Conservation (phyloP, 352 stramenopile species). For the Blastocystis sp. region DNA sequence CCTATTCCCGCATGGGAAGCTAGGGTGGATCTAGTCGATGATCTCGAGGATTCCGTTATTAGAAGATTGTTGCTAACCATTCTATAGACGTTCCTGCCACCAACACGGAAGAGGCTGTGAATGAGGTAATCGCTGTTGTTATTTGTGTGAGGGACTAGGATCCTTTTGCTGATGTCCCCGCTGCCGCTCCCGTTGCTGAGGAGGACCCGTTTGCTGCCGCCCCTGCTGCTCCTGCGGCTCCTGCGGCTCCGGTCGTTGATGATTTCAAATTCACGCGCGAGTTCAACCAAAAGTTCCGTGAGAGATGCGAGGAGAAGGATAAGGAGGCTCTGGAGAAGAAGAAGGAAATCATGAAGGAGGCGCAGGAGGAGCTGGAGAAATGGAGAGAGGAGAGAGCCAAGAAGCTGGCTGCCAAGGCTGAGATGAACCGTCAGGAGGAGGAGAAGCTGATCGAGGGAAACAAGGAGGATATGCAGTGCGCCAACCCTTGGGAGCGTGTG, state of each 20-base stretch:
- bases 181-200: not conserved
- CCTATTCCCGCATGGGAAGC: not conserved
- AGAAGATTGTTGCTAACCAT: not conserved
- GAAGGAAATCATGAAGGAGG: slow-evolving; percentile 53
- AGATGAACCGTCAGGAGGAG: slow-evolving; percentile 58
- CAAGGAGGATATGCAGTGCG: slow-evolving; percentile 44
- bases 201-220: slow-evolving; percentile 44
- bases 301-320: slow-evolving; percentile 51
- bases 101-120: not conserved
- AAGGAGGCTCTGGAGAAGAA: slow-evolving; percentile 54
- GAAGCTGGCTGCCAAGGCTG: slow-evolving; percentile 45
- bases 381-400: slow-evolving; percentile 55
- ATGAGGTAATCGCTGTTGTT: not conserved
- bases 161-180: slow-evolving; percentile 51
- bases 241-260: not conserved
- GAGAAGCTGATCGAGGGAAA: slow-evolving; percentile 52
- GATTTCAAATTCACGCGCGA: slow-evolving; percentile 57
- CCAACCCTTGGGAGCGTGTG: slow-evolving; percentile 59
- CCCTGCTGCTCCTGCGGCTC: not conserved
- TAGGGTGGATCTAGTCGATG: not conserved
- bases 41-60: not conserved
- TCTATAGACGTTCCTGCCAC: slow-evolving; percentile 24
- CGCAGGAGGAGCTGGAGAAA: slow-evolving; percentile 48
- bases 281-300: slow-evolving; percentile 54
- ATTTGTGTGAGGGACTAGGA: slow-evolving; percentile 22